Evolutionary conservation across 805 yeast species (phyloP).

Genomic region (Zygosaccharomyces bailii): DNA sequence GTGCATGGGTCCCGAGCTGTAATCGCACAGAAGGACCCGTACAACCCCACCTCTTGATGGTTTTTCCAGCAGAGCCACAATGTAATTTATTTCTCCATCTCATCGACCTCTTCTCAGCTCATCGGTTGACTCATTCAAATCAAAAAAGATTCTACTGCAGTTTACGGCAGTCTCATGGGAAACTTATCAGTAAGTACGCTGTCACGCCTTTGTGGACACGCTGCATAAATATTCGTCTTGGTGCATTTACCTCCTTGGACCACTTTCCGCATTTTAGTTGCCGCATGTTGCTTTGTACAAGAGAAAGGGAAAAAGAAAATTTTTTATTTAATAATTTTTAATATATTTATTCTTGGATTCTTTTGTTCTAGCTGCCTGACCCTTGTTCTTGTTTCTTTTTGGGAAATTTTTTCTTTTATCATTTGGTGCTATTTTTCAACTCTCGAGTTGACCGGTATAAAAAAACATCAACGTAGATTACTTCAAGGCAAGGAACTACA

Average conservation of each 20-base stretch:
- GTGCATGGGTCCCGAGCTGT: not conserved
- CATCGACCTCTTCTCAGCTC: slow-evolving; percentile 1
- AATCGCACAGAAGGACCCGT: not conserved
- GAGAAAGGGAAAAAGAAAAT: not conserved
- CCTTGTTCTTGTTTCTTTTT: not conserved
- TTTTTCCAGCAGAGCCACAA: not conserved
- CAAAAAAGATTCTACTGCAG: not conserved
- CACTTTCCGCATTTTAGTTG: not conserved
- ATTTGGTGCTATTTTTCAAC: not conserved
- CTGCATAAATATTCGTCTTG: not conserved
- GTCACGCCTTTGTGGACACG: not conserved
- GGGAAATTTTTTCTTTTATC: not conserved
- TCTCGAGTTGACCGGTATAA: not conserved
- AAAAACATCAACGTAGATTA: not conserved
- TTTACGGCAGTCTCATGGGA: not conserved
- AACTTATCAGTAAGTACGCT: not conserved
- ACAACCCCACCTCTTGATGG: not conserved
- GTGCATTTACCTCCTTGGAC: not conserved
- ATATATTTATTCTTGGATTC: not conserved
- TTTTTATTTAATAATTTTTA: not conserved
- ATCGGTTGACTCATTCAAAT: not conserved
- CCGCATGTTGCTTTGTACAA: too few species aligned
- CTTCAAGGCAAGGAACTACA: not conserved
- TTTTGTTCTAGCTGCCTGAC: not conserved
- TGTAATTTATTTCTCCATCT: not conserved